Evolutionary conservation across 805 yeast species (phyloP), one percentile per base, ranked within the genome.

Genomic region (Teunomyces tritomae): DNA sequence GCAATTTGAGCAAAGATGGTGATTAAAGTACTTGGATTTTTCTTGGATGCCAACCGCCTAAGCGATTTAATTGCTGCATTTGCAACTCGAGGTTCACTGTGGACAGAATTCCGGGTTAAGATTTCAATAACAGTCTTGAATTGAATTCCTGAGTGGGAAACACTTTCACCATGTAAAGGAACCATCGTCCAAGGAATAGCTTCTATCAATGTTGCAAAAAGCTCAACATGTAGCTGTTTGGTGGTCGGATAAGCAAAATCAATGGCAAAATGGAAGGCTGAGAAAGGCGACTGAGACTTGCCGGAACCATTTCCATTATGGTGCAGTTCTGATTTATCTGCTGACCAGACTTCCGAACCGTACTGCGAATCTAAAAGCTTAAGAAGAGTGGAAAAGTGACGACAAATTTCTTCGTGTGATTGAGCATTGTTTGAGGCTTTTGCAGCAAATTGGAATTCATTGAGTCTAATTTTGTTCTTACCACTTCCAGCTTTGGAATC

Each of bases 1-100:
- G 96, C 88, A 49, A 81, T 80, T 55, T 87, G 83, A 0, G 96
- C 88, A 70, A 84, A 89, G 20, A 82, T 78, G 0, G 88, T 84
- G 36, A 90, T 78, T 35, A 91, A 70, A 1, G 80, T 76, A 41
- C 84, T 80, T 0, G 96, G 86, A 52, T 86, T 85, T 50, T 77
- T 82, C 43, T 80, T 80, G 1, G 84, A 71, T 1, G 95, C 89
- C 20, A 92, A 63, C 20, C 77, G 73, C 50, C 80, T 84, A 44
- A 91, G 66, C 1, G 96, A 80, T 39, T 70, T 72, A 8, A 82
- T 71, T 0, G 94, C 79, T 28, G 90, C 85, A 13, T 70, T 66
- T 1, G 90, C 76, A 7, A 91, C 81, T n/a, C 76, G 68, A 4
- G 65, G 67, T 52, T 84, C 84, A 2, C 77, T 72, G 63, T 90